Percentiles rank a stretch among this genome's conserved stretches.
phyloP scores from a whole-genome alignment of 2,329 filamentous ascomycete genomes.

The Aspergillus sp. region DNA sequence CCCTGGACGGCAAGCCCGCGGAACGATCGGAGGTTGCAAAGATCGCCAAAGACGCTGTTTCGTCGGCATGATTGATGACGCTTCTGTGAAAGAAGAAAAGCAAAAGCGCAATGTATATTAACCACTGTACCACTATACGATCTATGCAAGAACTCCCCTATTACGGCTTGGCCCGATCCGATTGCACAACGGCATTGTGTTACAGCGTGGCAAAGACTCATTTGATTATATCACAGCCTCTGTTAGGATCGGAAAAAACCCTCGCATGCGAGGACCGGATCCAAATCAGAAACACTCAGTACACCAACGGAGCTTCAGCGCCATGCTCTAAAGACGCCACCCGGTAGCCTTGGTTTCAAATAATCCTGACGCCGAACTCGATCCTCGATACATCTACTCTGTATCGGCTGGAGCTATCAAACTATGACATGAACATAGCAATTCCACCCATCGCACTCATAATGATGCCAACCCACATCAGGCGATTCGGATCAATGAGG shows the following conservation, averaged over 20 bases:
- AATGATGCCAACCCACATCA: conserved; percentile 55
- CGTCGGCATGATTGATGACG: conserved; percentile 22
- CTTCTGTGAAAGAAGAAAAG: neutral
- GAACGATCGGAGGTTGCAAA: conserved; percentile 48
- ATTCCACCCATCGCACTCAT: conserved; percentile 51
- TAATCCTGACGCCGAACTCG: neutral
- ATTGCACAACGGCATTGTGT: neutral
- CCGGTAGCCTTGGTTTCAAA: neutral
- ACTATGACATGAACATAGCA: conserved; percentile 39
- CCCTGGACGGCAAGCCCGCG: conserved; percentile 49
- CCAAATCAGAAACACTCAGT: neutral
- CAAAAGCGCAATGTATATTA: conserved; percentile 25
- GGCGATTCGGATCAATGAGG: conserved; percentile 45
- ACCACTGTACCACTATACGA: conserved; percentile 30
- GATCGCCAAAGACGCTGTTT: conserved; percentile 43
- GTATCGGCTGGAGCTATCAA: neutral
- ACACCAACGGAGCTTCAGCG: neutral
- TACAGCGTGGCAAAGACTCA: neutral
- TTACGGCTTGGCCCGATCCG: neutral
- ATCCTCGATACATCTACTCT: neutral
- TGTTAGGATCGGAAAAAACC: neutral
- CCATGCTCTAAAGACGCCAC: neutral
- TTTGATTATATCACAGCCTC: neutral
- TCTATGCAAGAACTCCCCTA: neutral
- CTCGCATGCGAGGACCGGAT: neutral